These are phyloP conservation scores for Clavispora fructus DNA, from an alignment of 805 yeast genomes.

Conservation along the genomic window DNA sequence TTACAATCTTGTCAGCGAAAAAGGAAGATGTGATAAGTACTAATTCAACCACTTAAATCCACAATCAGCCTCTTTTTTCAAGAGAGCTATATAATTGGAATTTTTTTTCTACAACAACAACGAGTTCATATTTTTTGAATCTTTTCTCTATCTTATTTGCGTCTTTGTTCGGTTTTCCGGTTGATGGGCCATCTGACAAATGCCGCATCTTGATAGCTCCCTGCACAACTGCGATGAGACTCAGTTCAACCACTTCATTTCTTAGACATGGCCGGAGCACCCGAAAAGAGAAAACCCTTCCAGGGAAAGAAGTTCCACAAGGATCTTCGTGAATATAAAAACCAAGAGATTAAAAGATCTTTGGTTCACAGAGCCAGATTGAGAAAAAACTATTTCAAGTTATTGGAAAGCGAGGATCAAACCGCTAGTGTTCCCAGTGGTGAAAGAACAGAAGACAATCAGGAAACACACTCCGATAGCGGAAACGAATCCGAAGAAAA, in stretches of 20 bases:
- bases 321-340: slow-evolving; percentile 35
- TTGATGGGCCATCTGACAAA: background rate
- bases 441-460: slow-evolving; percentile 1
- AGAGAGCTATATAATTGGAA: background rate
- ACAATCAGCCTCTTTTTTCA: background rate
- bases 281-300: slow-evolving; percentile 18
- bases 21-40: background rate
- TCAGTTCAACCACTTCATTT: background rate
- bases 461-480: slow-evolving; percentile 11
- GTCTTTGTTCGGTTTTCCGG: background rate
- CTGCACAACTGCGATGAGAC: slow-evolving; percentile 1
- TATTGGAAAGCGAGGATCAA: slow-evolving; percentile 68
- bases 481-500: slow-evolving; percentile 11
- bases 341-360: slow-evolving; percentile 70
- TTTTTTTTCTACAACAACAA: no score
- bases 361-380: slow-evolving; percentile 76
- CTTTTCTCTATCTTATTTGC: background rate
- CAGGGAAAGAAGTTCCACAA: slow-evolving; percentile 24
- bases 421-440: slow-evolving; percentile 18
- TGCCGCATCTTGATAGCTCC: background rate
- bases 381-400: slow-evolving; percentile 74
- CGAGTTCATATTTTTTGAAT: no score
- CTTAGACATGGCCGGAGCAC: slow-evolving; percentile 10
- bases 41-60: background rate
- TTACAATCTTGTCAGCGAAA: background rate